A percentile compares a stretch with the other conserved stretches of the same genome.
Conservation (phyloP, 73 alveolate species). For the Paramecium sexaurelia region DNA sequence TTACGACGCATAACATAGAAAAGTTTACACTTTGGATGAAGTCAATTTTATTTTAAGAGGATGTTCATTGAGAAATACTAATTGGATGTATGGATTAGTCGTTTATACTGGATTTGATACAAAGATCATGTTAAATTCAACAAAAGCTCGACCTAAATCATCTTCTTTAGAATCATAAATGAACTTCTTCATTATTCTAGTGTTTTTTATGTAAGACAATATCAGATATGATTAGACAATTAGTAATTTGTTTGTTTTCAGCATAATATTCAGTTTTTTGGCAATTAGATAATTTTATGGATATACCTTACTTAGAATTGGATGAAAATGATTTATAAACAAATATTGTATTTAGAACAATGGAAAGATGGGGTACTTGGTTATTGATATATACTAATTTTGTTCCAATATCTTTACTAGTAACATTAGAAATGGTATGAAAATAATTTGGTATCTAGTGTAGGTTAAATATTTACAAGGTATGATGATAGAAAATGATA, state of each 20-base stretch:
- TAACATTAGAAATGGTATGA: slow-evolving; percentile 84
- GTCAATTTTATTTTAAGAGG: slow-evolving; percentile 78
- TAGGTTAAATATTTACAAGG: slow-evolving; percentile 91
- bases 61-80: slow-evolving; percentile 87
- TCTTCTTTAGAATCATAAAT: not conserved
- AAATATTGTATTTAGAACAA: not conserved
- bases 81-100: slow-evolving; percentile 87
- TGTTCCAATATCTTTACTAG: slow-evolving; percentile 97
- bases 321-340: slow-evolving; percentile 36
- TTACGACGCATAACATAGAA: slow-evolving; percentile 17
- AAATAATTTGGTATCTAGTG: not conserved
- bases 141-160: slow-evolving; percentile 40
- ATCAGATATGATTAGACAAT: not conserved
- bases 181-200: slow-evolving; percentile 48
- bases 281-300: slow-evolving; percentile 37
- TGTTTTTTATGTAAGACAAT: slow-evolving; percentile 24
- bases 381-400: slow-evolving; percentile 85
- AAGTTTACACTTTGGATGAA: not conserved
- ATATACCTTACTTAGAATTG: slow-evolving; percentile 34
- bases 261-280: slow-evolving; percentile 36
- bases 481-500: slow-evolving; percentile 76
- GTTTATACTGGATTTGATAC: slow-evolving; percentile 94
- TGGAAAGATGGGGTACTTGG: slow-evolving; percentile 84
- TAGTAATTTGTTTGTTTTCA: slow-evolving; percentile 51
- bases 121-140: slow-evolving; percentile 85